Percentiles rank a stretch among this genome's conserved stretches.
phyloP scores from a whole-genome alignment of 805 yeast genomes.

The Candida nitratophila region DNA sequence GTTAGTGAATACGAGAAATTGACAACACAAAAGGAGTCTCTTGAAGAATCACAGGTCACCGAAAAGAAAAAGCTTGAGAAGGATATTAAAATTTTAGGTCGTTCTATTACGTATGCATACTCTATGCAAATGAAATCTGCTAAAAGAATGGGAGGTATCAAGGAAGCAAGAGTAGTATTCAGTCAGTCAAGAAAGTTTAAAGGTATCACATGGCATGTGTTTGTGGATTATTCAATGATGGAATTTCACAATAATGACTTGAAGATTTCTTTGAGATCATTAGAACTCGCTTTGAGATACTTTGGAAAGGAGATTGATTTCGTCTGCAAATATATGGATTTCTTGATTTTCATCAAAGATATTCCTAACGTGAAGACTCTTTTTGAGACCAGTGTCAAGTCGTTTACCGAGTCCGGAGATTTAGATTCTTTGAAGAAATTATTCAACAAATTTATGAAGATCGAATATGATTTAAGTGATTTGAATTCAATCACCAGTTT shows the following conservation, averaged over 20 bases:
- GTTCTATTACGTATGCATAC: slow-evolving; percentile 57
- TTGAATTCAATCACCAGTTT: slow-evolving; percentile 58
- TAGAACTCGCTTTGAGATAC: slow-evolving; percentile 68
- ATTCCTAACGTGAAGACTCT: slow-evolving; percentile 68
- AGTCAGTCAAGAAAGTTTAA: slow-evolving; percentile 58
- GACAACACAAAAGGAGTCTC: slow-evolving; percentile 15
- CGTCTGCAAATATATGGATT: slow-evolving; percentile 63
- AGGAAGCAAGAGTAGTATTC: slow-evolving; percentile 66
- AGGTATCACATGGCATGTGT: slow-evolving; percentile 67
- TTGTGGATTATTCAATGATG: slow-evolving; percentile 72
- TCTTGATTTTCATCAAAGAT: slow-evolving; percentile 60
- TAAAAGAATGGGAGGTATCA: slow-evolving; percentile 41
- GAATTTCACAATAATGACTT: slow-evolving; percentile 65
- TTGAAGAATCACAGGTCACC: slow-evolving; percentile 6
- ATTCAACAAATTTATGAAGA: slow-evolving; percentile 53
- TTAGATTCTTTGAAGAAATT: slow-evolving; percentile 35
- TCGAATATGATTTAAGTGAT: slow-evolving; percentile 67
- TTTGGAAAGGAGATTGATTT: slow-evolving; percentile 48
- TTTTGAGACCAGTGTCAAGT: slow-evolving; percentile 70
- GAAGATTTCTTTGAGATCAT: slow-evolving; percentile 66
- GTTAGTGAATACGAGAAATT: slow-evolving; percentile 14
- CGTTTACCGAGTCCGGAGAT: slow-evolving; percentile 26
- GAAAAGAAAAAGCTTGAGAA: slow-evolving; percentile 1
- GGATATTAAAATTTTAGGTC: slow-evolving; percentile 5
- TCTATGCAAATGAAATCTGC: slow-evolving; percentile 63